A percentile compares a stretch with the other conserved stretches of the same genome.
Conservation (phyloP, 1,284 basidiomycete species). For the Pseudozyma thailandica region DNA sequence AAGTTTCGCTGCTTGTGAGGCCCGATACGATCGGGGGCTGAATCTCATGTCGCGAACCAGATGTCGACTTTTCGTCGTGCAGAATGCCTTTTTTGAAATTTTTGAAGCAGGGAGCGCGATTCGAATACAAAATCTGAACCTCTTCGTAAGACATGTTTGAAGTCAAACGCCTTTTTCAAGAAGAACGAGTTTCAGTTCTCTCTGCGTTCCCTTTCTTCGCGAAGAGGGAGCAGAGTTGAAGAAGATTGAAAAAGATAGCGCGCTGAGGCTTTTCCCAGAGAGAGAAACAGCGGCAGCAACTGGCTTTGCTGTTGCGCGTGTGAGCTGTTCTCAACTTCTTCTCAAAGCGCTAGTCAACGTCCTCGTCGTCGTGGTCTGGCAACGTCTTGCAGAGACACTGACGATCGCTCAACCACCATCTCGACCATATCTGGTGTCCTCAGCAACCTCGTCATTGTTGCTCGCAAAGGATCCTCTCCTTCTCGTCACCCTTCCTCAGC, state of each 20-base stretch:
- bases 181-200: neutral
- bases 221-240: constrained; percentile 16
- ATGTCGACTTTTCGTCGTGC: neutral
- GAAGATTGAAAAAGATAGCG: constrained; percentile 18
- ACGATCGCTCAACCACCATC: constrained; percentile 27
- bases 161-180: neutral
- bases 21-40: neutral
- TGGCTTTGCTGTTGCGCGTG: neutral
- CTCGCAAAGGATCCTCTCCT: constrained; percentile 20
- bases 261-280: constrained; percentile 5
- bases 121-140: constrained; percentile 9
- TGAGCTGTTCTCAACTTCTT: constrained; percentile 18
- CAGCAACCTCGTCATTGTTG: constrained; percentile 37
- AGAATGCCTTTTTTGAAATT: constrained; percentile 7
- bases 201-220: constrained; percentile 9
- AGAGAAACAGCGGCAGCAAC: neutral
- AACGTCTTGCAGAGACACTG: constrained; percentile 6
- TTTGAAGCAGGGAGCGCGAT: neutral
- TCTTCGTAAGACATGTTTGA: neutral
- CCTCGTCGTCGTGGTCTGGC: too few species aligned
- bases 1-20: too few species aligned
- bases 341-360: neutral
- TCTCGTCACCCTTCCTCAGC: neutral
- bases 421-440: constrained; percentile 37
- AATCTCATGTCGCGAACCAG: too few species aligned